Conservation (phyloP, 257 asterid genomes). For the Solanum pinnatisectum region DNA sequence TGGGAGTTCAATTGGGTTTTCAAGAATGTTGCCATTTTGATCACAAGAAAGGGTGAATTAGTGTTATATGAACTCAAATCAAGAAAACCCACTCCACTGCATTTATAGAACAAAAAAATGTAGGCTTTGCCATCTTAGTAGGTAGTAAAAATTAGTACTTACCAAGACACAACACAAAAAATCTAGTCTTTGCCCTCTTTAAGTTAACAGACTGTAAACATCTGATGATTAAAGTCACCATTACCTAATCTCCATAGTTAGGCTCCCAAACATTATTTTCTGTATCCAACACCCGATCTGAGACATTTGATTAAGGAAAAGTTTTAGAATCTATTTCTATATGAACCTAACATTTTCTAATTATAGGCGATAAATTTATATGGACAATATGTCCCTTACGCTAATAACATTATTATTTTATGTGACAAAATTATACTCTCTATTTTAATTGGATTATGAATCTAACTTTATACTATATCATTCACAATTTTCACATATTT, state of each 20-base stretch:
- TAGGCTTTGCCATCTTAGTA: neutral
- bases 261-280: too few species aligned
- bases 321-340: neutral
- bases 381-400: neutral
- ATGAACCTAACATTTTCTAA: neutral
- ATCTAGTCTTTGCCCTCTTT: neutral
- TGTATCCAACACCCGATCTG: too few species aligned
- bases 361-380: too few species aligned
- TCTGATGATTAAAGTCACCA: neutral
- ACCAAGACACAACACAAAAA: neutral
- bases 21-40: conserved; percentile 27
- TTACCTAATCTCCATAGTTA: too few species aligned
- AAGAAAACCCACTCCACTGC: neutral
- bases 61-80: neutral
- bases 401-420: too few species aligned
- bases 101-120: neutral
- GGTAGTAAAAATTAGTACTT: neutral
- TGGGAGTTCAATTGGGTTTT: conserved; percentile 16
- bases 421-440: too few species aligned
- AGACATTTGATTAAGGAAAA: too few species aligned
- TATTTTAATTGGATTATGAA: too few species aligned
- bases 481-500: too few species aligned
- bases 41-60: neutral
- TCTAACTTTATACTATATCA: too few species aligned
- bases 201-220: neutral